Conservation (phyloP, 2,329 filamentous ascomycete genomes). For the Cordyceps javanica region DNA sequence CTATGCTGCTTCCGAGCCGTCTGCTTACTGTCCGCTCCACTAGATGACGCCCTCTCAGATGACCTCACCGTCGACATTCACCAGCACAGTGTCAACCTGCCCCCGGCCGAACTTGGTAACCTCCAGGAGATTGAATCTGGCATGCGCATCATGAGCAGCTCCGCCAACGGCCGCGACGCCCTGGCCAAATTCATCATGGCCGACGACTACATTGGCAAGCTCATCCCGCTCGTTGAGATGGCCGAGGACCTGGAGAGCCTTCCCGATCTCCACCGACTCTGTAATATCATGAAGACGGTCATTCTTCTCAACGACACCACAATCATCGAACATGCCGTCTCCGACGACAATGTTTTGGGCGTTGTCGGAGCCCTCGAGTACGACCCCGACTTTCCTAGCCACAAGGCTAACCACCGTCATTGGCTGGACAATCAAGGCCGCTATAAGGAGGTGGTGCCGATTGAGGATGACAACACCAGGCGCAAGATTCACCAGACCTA, state of each 20-base stretch:
- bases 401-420: conserved; percentile 94
- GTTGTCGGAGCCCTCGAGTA: conserved; percentile 96
- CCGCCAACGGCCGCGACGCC: conserved; percentile 72
- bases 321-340: conserved; percentile 91
- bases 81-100: conserved; percentile 62
- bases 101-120: conserved; percentile 72
- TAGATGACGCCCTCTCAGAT: conserved; percentile 83
- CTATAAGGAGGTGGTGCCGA: conserved; percentile 93
- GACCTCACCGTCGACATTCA: conserved; percentile 71
- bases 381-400: conserved; percentile 93
- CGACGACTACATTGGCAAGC: conserved; percentile 80
- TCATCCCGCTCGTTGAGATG: conserved; percentile 78
- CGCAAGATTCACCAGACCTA: conserved; percentile 96
- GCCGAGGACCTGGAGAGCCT: conserved; percentile 90
- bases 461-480: conserved; percentile 73
- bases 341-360: conserved; percentile 80
- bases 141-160: conserved; percentile 72
- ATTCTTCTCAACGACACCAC: conserved; percentile 91
- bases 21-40: conserved; percentile 25
- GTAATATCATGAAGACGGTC: conserved; percentile 96
- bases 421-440: conserved; percentile 84
- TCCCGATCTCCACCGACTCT: conserved; percentile 79
- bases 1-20: not conserved
- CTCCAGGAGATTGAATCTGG: conserved; percentile 77
- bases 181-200: conserved; percentile 80